Evolutionary conservation across 116 monocot species (phyloP), one percentile per base, ranked within the genome.

Genomic region (Phalaenopsis hybrid): DNA sequence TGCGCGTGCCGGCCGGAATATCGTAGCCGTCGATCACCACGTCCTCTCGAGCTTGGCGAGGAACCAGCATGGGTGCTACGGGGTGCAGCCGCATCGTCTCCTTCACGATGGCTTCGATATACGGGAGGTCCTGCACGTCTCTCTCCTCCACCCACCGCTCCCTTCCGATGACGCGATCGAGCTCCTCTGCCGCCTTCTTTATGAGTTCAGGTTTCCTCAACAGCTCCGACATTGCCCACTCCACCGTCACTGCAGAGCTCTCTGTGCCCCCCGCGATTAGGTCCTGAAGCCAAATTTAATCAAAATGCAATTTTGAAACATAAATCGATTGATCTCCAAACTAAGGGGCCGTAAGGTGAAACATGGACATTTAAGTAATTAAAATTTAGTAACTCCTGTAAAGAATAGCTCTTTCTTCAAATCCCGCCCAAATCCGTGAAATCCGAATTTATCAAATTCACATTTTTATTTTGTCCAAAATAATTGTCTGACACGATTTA

Each of bases 11-110:
- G 15, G 82, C 85, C 4, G 8, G 78, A 85, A 76, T 92, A 82
- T 81, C 92, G 89, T 78, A 92, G 87, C 92, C 95, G 34, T 69
- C 69, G 45, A 92, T 81, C 65, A 68, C 81, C 43, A 83, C 44
- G 77, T 92, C 84, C 78, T 95, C 89, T 25, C 91, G 86, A 57
- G 89, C 33, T 12, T 83, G 65, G 15, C 88, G 89, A 6, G 92
- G 17, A 83, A n/a, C 83, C 8, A 92, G 91, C 88, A 92, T 80
- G 0, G 95, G 91, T 0, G 84, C 85, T 7, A 91, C 91, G 5
- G 92, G 91, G 83, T 92, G 92, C 82, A 92, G n/a, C 12, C 94
- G n/a, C 94, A 92, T 94, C 1, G 94, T 90, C 79, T 94, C 92
- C 80, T 94, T 92, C 12, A 89, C 73, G 72, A 92, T 92, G 37